Base-by-base conservation (phyloP, 2,329 filamentous ascomycete species). In the Colletotrichum kahawae region DNA sequence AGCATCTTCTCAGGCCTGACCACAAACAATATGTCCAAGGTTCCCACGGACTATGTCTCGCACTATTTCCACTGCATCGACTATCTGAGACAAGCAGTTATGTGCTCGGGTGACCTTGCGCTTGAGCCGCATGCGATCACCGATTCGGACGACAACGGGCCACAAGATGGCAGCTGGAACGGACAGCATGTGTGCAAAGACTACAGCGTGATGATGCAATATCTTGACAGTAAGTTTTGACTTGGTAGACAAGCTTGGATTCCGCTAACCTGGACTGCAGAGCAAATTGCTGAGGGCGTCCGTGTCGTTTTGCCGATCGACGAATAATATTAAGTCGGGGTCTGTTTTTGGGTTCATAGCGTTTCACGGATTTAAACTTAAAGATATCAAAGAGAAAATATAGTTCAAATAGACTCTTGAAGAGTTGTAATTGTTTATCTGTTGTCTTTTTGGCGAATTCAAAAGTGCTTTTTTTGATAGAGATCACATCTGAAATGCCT, bases 1-100 rank as follows among this genome's bases (percentile, higher is more conserved):
- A 78, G 79, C 14, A 83, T 84, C 63, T 84, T 81, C 76, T 78
- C 81, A 7, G 78, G 76, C 8, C 67, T 83, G 4, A 75, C 70
- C 21, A 38, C 74, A 13, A 76, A 77, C 68, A 75, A 59, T 14
- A 76, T 77, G 31, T 75, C 74, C 2, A 66, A 36, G 24, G 76
- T 83, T 16, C 78, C 79, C 9, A 66, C 70, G 4, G 82, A 83
- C 64, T 80, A 81, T 60, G 77, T 81, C 71, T 75, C 76, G 12
- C 85, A 87, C 76, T 86, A 83, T 77, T 81, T 84, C 62, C 84
- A 87, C 77, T 86, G 85, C 78, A 82, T 86, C 70, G 84, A 85
- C 74, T 86, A 86, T 67, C 80, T 86, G 73, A 80, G 85, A 9
- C 84, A 86, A 72, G 81, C 82, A 7, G 82, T 85, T 69, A 84